These are phyloP conservation scores for Wickerhamiella qilinensis DNA, from an alignment of 805 yeast genomes.

Conservation along the genomic window DNA sequence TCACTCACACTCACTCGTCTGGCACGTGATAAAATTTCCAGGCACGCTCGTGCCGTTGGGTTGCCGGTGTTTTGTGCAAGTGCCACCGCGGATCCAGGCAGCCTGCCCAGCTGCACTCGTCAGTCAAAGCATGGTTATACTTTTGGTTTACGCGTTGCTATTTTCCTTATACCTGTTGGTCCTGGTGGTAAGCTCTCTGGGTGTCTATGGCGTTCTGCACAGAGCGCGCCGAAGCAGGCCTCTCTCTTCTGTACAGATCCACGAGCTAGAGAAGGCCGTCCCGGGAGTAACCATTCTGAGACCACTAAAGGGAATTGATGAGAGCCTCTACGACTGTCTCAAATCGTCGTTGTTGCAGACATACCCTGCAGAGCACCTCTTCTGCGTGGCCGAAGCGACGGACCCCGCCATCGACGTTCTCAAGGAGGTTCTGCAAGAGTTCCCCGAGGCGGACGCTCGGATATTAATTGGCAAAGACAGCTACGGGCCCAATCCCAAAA, in stretches of 20 bases:
- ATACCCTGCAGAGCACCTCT: conserved; percentile 60
- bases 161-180: conserved; percentile 3
- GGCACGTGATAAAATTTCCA: too few relatives aligned
- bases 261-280: conserved; percentile 8
- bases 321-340: conserved; percentile 53
- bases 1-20: too few relatives aligned
- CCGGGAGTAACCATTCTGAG: conserved; percentile 64
- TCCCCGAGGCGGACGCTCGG: conserved; percentile 42
- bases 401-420: conserved; percentile 57
- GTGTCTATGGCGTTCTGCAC: conserved; percentile 2
- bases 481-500: conserved; percentile 80
- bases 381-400: conserved; percentile 48
- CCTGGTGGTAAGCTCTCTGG: not conserved
- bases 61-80: too few relatives aligned
- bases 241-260: not conserved
- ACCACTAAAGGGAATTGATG: conserved; percentile 74
- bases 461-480: conserved; percentile 34
- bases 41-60: too few relatives aligned
- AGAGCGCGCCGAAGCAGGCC: not conserved
- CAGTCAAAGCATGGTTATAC: too few relatives aligned
- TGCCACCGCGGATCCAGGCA: too few relatives aligned
- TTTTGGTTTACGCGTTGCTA: not conserved
- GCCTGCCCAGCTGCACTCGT: too few relatives aligned
- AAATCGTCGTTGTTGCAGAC: conserved; percentile 51
- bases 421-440: conserved; percentile 30